These are phyloP conservation scores for Talaromyces piceae DNA, from an alignment of 2,329 filamentous ascomycete genomes.

Conservation along the genomic window DNA sequence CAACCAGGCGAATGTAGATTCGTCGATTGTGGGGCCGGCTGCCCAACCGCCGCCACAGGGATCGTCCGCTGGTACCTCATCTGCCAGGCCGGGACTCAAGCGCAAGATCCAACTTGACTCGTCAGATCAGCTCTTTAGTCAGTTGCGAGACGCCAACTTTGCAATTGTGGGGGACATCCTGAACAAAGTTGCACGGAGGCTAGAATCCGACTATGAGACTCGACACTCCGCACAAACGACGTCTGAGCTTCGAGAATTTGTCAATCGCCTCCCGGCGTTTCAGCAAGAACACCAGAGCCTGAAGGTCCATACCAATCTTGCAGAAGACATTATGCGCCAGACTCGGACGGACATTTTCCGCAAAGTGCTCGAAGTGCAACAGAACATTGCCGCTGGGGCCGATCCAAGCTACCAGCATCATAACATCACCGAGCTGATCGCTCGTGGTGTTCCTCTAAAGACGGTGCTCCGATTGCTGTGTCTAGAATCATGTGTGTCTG, in stretches of 20 bases:
- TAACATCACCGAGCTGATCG: conserved; percentile 88
- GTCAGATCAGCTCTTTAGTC: conserved; percentile 79
- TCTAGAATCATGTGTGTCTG: conserved; percentile 82
- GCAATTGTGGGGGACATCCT: conserved; percentile 83
- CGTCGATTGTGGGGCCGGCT: conserved; percentile 72
- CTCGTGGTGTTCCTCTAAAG: conserved; percentile 71
- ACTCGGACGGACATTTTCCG: conserved; percentile 86
- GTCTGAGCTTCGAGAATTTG: conserved; percentile 86
- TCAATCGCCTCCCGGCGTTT: conserved; percentile 84
- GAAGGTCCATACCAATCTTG: conserved; percentile 84
- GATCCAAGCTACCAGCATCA: conserved; percentile 87
- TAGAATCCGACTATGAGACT: conserved; percentile 81
- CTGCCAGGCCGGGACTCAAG: conserved; percentile 60
- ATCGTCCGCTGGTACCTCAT: conserved; percentile 43
- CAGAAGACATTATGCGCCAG: conserved; percentile 91
- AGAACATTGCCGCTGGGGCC: conserved; percentile 84
- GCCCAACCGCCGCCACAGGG: conserved; percentile 48
- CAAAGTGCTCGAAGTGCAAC: conserved; percentile 83
- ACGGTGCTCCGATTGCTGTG: conserved; percentile 79
- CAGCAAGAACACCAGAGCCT: conserved; percentile 89
- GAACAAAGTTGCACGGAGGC: conserved; percentile 80
- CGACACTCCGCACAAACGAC: conserved; percentile 82
- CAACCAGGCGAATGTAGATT: conserved; percentile 88
- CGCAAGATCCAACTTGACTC: conserved; percentile 84
- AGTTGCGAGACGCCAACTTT: conserved; percentile 88